A percentile compares a stretch with the other conserved stretches of the same genome.
Conservation (phyloP, 2,329 filamentous ascomycete genomes). For the Sporothrix schenckii region DNA sequence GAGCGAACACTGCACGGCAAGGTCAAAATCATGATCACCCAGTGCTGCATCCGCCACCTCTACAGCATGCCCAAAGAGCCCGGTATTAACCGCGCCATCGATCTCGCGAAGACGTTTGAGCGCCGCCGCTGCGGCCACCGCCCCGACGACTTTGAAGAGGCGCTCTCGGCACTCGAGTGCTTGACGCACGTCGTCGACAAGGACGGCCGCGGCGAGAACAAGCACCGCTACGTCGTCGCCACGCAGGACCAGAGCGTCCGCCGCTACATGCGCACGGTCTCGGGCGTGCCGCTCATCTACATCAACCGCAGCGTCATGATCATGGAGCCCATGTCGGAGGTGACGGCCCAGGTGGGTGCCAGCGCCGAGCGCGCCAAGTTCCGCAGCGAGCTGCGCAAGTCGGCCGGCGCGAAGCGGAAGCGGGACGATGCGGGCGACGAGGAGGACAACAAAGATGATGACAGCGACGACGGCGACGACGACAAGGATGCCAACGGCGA, state of each 20-base stretch:
- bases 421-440: slow-evolving; percentile 46
- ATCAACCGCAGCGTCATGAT: slow-evolving; percentile 68
- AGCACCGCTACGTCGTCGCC: slow-evolving; percentile 77
- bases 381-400: slow-evolving; percentile 65
- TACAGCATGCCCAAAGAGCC: slow-evolving; percentile 33
- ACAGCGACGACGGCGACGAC: slow-evolving; percentile 38
- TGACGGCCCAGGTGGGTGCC: slow-evolving; percentile 64
- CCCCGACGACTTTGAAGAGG: slow-evolving; percentile 69
- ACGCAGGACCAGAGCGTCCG: slow-evolving; percentile 70
- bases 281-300: slow-evolving; percentile 76
- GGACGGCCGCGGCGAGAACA: slow-evolving; percentile 71
- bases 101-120: slow-evolving; percentile 72
- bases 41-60: slow-evolving; percentile 38
- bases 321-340: slow-evolving; percentile 68
- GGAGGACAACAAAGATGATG: slow-evolving; percentile 40
- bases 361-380: slow-evolving; percentile 76
- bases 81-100: slow-evolving; percentile 58
- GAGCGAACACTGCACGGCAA: slow-evolving; percentile 84
- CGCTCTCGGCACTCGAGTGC: slow-evolving; percentile 70
- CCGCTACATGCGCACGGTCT: slow-evolving; percentile 64
- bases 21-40: slow-evolving; percentile 66
- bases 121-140: slow-evolving; percentile 78
- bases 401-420: slow-evolving; percentile 54
- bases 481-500: slow-evolving; percentile 39
- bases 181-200: slow-evolving; percentile 72